Evolutionary conservation across 2,329 filamentous ascomycete species (phyloP).

Genomic region (Didymella pinodella): DNA sequence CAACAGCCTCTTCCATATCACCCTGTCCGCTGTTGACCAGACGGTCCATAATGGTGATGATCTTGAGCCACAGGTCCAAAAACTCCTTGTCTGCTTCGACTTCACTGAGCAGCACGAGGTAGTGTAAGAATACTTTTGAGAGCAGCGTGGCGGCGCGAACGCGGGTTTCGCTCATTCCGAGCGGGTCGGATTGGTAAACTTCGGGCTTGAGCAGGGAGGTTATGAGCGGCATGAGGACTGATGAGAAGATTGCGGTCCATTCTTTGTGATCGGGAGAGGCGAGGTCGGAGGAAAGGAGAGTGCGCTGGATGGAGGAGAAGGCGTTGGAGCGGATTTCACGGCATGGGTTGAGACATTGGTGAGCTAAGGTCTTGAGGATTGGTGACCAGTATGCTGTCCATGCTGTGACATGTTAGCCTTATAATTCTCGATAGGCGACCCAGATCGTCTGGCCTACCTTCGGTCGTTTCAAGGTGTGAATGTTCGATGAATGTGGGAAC

Average conservation of each 20-base stretch:
- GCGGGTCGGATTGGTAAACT: slow-evolving; percentile 87
- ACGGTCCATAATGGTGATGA: slow-evolving; percentile 92
- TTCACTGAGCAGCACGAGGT: slow-evolving; percentile 81
- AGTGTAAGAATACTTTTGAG: slow-evolving; percentile 95
- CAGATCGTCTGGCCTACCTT: slow-evolving; percentile 64
- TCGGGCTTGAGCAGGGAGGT: slow-evolving; percentile 89
- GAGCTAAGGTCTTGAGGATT: slow-evolving; percentile 86
- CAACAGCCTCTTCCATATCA: slow-evolving; percentile 94
- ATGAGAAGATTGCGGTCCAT: slow-evolving; percentile 94
- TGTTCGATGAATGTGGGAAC: slow-evolving; percentile 89
- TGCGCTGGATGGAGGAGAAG: slow-evolving; percentile 83
- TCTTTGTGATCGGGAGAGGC: slow-evolving; percentile 84
- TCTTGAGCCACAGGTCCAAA: slow-evolving; percentile 89
- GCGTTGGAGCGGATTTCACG: slow-evolving; percentile 91
- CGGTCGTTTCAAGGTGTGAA: slow-evolving; percentile 86
- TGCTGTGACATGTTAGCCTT: slow-evolving; percentile 59
- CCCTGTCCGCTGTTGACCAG: slow-evolving; percentile 95
- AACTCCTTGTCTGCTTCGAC: slow-evolving; percentile 90
- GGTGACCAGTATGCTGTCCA: slow-evolving; percentile 99
- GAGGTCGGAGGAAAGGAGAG: slow-evolving; percentile 83
- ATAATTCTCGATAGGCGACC: background rate
- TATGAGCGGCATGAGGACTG: slow-evolving; percentile 93
- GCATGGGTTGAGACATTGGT: slow-evolving; percentile 92
- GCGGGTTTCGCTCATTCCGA: slow-evolving; percentile 94
- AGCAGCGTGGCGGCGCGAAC: slow-evolving; percentile 90